Percentiles rank a stretch among this genome's conserved stretches.
Conservation (phyloP, 2,329 filamentous ascomycete species). For the Talaromyces sp. region DNA sequence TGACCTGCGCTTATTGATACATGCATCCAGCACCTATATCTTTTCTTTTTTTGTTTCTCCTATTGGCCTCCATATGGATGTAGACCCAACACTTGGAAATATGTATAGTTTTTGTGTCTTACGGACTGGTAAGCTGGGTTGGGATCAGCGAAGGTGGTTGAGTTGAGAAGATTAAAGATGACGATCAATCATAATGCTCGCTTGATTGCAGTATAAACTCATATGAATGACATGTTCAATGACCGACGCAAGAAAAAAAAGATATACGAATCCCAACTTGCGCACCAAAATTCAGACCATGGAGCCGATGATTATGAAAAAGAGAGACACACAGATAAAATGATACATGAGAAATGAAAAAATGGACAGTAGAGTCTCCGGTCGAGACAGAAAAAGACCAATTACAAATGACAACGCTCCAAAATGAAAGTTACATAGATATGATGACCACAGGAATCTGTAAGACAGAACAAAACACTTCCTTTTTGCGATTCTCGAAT, state of each 20-base stretch:
- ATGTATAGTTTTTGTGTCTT: no score
- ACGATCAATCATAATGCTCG: constrained; percentile 9
- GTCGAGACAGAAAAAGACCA: constrained; percentile 8
- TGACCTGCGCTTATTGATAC: no score
- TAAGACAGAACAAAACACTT: constrained; percentile 3
- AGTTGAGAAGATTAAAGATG: no score
- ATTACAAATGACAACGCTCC: constrained; percentile 15
- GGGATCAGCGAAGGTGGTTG: no score
- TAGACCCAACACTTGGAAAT: no score
- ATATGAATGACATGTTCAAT: constrained; percentile 3
- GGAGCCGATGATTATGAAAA: constrained; percentile 39
- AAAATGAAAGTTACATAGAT: constrained; percentile 16
- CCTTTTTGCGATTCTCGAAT: background rate
- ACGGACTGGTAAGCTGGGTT: no score
- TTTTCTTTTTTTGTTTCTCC: no score
- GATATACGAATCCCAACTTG: constrained; percentile 1
- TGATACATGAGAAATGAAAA: constrained; percentile 19
- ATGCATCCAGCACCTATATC: no score
- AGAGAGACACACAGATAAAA: constrained; percentile 10
- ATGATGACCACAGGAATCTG: constrained; percentile 1
- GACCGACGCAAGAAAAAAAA: constrained; percentile 43
- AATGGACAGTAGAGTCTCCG: constrained; percentile 12
- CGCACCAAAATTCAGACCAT: constrained; percentile 56
- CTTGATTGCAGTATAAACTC: constrained; percentile 4
- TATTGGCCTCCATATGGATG: no score